Percentiles rank a stretch among this genome's conserved stretches.
Evolutionary conservation across 164 flowering plant genomes (phyloP).

Genomic region (Kingdonia uniflora): DNA sequence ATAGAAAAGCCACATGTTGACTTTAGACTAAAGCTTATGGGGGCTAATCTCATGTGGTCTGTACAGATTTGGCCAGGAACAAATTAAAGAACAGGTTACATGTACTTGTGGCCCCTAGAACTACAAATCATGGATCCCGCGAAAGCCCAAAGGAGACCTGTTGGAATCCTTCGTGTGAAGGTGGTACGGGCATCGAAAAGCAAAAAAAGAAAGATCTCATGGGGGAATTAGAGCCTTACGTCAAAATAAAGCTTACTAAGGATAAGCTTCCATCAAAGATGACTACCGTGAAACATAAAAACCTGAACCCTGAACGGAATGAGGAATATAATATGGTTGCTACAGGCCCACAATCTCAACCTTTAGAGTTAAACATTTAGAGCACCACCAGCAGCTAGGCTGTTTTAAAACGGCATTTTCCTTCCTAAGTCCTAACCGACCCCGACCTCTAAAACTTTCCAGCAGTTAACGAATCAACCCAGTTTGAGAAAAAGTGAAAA

Average conservation of each 20-base stretch:
- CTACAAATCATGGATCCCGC: slow-evolving; percentile 70
- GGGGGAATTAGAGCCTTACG: slow-evolving; percentile 79
- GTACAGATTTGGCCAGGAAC: slow-evolving; percentile 82
- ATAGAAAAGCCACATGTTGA: slow-evolving; percentile 99
- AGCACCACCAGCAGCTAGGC: too few relatives aligned
- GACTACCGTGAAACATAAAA: slow-evolving; percentile 59
- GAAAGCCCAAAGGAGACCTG: slow-evolving; percentile 59
- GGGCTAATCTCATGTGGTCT: slow-evolving; percentile 89
- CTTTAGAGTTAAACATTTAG: slow-evolving; percentile 47
- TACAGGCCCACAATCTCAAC: slow-evolving; percentile 61
- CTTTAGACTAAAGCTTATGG: slow-evolving; percentile 78
- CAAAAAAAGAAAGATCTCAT: slow-evolving; percentile 69
- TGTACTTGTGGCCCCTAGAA: slow-evolving; percentile 96
- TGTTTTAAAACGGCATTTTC: too few relatives aligned
- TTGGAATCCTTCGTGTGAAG: slow-evolving; percentile 66
- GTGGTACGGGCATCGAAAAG: slow-evolving; percentile 52
- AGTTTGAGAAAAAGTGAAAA: too few relatives aligned
- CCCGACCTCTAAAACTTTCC: too few relatives aligned
- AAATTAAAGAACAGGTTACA: slow-evolving; percentile 84
- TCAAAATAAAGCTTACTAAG: slow-evolving; percentile 61
- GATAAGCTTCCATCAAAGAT: slow-evolving; percentile 65
- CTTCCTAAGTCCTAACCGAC: too few relatives aligned
- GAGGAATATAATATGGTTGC: slow-evolving; percentile 64
- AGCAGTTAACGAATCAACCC: too few relatives aligned
- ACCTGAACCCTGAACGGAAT: slow-evolving; percentile 88